Conservation (phyloP, 228 moss, liverwort and hornwort genomes). For the Sphagnum magellanicum region DNA sequence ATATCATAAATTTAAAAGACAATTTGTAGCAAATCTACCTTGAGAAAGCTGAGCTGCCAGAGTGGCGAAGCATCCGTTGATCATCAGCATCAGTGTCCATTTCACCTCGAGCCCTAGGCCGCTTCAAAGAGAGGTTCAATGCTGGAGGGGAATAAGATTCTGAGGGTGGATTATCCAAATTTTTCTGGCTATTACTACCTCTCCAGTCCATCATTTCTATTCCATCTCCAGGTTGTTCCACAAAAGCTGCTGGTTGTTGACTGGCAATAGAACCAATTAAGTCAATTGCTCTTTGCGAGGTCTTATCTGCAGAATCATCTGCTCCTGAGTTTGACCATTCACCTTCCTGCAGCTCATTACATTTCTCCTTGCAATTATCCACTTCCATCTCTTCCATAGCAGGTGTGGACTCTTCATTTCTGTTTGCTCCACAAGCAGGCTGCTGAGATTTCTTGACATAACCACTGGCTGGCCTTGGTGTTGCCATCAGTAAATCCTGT, state of each 20-base stretch:
- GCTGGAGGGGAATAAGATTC: slow-evolving; percentile 51
- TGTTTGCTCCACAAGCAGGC: slow-evolving; percentile 1
- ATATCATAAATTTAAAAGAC: too few relatives aligned
- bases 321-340: slow-evolving; percentile 29
- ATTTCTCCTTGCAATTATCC: slow-evolving; percentile 29
- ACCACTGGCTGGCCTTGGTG: slow-evolving; percentile 33
- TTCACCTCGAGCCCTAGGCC: slow-evolving; percentile 53
- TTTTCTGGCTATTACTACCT: slow-evolving; percentile 43
- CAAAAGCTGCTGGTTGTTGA: slow-evolving; percentile 21
- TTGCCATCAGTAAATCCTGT: slow-evolving; percentile 89
- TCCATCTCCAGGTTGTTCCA: slow-evolving; percentile 22
- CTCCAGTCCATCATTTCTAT: slow-evolving; percentile 49
- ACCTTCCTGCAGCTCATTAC: slow-evolving; percentile 2
- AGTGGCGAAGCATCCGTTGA: slow-evolving; percentile 67
- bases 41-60: slow-evolving; percentile 91
- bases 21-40: slow-evolving; percentile 31
- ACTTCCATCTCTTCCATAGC: slow-evolving; percentile 37
- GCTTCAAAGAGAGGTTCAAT: slow-evolving; percentile 81
- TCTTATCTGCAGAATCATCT: slow-evolving; percentile 25
- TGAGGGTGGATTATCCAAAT: slow-evolving; percentile 17
- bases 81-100: slow-evolving; percentile 44
- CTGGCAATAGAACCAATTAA: slow-evolving; percentile 79
- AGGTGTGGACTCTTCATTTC: neutral
- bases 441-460: slow-evolving; percentile 10
- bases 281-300: slow-evolving; percentile 54